Evolutionary conservation across 1,284 basidiomycete species (phyloP), one percentile per base, ranked within the genome.

Genomic region (Heimioporus retisporus): DNA sequence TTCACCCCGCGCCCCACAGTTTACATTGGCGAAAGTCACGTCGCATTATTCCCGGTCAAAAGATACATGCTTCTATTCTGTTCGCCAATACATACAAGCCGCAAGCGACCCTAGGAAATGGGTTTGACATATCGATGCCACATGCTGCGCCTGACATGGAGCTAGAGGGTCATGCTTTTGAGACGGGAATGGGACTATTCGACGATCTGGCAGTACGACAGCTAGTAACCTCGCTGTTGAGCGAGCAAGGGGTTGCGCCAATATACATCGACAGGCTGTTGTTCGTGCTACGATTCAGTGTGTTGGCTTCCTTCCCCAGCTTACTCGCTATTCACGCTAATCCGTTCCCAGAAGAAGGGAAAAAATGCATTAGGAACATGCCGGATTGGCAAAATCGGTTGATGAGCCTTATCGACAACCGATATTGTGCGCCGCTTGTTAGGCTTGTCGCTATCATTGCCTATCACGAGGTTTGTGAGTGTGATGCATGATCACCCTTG

Each of bases 11-110:
- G 3, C 5, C 48, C 28, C 18, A 21, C 56, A 77, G 77, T 42
- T 51, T 4, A 35, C 78, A 77, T 58, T 56, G 40, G 31, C 3
- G 55, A 16, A 65, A 69, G 43, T 67, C 75, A 16, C 76, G 75
- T 25, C 28, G 28, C 28, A 28, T 28, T 28, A 28, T 28, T 28
- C 28, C 28, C 28, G 28, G 28, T 28, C 28, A 69, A 73, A 79
- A 72, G 53, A 50, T 78, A 2, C 75, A 77, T 21, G 74, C 71
- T 14, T 80, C 75, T 0, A 62, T 80, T 53, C 46, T 80, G 21
- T 78, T 65, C 61, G 71, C 67, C 6, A 75, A 72, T 2, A 51
- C 64, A 3, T 77, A 77, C 54, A 63, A 62, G 23, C 75, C 77
- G 19, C 63, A 18, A 5, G 78, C 76, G 10, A 69, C 67, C 4